Conservation (phyloP, 768 basidiomycete genomes). For the Pulveroboletus sp. region DNA sequence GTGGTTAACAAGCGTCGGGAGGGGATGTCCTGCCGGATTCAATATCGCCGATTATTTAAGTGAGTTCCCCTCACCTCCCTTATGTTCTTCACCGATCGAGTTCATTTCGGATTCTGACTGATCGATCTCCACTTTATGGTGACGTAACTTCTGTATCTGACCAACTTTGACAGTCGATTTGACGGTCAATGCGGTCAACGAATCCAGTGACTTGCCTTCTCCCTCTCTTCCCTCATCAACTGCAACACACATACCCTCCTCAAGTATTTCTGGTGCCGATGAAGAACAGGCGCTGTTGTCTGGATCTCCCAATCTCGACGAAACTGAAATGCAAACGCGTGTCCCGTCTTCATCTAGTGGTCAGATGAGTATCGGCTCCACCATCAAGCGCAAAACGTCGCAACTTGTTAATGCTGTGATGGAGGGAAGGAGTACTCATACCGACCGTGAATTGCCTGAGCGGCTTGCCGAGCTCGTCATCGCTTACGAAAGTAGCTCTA, state of each 20-base stretch:
- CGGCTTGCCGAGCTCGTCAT: constrained; percentile 70
- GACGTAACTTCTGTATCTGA: constrained; percentile 1
- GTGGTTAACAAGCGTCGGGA: constrained; percentile 75
- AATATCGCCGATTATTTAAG: constrained; percentile 97
- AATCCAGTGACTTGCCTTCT: constrained; percentile 27
- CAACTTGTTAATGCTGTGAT: constrained; percentile 60
- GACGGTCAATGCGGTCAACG: constrained; percentile 55
- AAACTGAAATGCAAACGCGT: constrained; percentile 49
- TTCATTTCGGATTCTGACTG: neutral
- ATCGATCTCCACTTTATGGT: neutral
- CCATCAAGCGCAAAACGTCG: constrained; percentile 68
- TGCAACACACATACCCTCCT: constrained; percentile 28
- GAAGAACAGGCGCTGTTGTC: constrained; percentile 66
- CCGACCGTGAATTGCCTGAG: constrained; percentile 41
- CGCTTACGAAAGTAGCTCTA: constrained; percentile 61
- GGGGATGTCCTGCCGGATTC: constrained; percentile 87
- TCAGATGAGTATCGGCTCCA: constrained; percentile 43
- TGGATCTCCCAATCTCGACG: constrained; percentile 37
- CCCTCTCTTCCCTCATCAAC: constrained; percentile 31
- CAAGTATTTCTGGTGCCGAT: constrained; percentile 48
- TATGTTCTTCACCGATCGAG: neutral
- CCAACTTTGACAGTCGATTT: constrained; percentile 52
- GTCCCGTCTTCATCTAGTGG: constrained; percentile 25
- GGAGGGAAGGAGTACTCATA: constrained; percentile 28
- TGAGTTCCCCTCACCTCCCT: constrained; percentile 36